phyloP scores from a whole-genome alignment of 2,329 filamentous ascomycete species.

The Verticillium nonalfalfae region DNA sequence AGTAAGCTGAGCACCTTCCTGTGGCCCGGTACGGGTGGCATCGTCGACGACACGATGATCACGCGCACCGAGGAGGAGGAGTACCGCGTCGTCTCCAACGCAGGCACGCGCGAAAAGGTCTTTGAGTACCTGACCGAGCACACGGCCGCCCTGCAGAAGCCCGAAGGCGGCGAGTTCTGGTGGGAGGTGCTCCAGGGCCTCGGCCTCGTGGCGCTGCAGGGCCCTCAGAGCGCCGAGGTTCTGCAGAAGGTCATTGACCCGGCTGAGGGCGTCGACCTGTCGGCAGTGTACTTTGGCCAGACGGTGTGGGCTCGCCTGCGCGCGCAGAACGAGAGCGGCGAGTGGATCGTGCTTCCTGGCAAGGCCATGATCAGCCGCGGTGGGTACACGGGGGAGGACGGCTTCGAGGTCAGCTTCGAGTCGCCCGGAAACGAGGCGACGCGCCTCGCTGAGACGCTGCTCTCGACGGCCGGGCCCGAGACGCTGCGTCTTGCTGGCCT shows the following conservation, averaged over 20 bases:
- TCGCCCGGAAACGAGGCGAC: constrained; percentile 28
- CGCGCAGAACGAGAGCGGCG: constrained; percentile 43
- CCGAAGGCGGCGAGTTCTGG: constrained; percentile 49
- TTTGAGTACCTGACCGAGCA: constrained; percentile 67
- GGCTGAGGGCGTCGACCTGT: constrained; percentile 46
- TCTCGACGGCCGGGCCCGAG: constrained; percentile 52
- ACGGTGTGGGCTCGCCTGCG: constrained; percentile 60
- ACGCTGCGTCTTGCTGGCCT: constrained; percentile 75
- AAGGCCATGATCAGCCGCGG: constrained; percentile 68
- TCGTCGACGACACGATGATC: constrained; percentile 91
- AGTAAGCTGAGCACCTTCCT: constrained; percentile 83
- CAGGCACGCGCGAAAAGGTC: constrained; percentile 86
- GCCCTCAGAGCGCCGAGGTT: constrained; percentile 67
- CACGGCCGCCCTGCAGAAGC: constrained; percentile 52
- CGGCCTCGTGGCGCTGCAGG: constrained; percentile 85
- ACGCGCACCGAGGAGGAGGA: constrained; percentile 66
- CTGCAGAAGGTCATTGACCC: constrained; percentile 57
- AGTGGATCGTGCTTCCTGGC: constrained; percentile 38
- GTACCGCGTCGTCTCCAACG: constrained; percentile 95
- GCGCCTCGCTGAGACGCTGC: constrained; percentile 52
- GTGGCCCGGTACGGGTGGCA: constrained; percentile 75
- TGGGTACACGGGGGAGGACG: constrained; percentile 96
- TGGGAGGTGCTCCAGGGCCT: constrained; percentile 68
- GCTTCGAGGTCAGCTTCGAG: constrained; percentile 85
- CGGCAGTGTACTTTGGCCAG: constrained; percentile 75